A percentile compares a stretch with the other conserved stretches of the same genome.
Evolutionary conservation across 2,329 filamentous ascomycete genomes (phyloP).

Genomic region (Colletotrichum kahawae): DNA sequence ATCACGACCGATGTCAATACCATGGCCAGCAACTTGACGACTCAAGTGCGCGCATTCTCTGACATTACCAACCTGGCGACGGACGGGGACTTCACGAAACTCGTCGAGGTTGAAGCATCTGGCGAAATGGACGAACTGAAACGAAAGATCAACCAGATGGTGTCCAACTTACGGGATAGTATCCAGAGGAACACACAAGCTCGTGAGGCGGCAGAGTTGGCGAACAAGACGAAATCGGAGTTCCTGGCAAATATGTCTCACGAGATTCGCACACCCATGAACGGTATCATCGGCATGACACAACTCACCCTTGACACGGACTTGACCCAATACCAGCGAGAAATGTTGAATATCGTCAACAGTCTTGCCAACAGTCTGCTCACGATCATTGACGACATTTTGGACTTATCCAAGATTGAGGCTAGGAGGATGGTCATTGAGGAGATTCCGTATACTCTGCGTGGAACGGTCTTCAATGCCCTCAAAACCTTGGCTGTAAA

Average conservation of each 20-base stretch:
- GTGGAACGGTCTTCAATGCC: slow-evolving; percentile 95
- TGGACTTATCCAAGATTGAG: slow-evolving; percentile 83
- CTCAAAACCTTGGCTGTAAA: slow-evolving; percentile 96
- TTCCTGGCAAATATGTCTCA: slow-evolving; percentile 99
- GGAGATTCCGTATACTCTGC: slow-evolving; percentile 93
- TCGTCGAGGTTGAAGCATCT: slow-evolving; percentile 95
- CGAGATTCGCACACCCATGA: slow-evolving; percentile 97
- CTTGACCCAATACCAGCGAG: slow-evolving; percentile 90
- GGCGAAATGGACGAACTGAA: slow-evolving; percentile 99
- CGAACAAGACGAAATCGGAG: slow-evolving; percentile 97
- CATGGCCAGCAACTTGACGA: slow-evolving; percentile 82
- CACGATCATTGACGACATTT: slow-evolving; percentile 91
- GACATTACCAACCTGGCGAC: slow-evolving; percentile 98
- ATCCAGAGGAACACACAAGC: slow-evolving; percentile 97
- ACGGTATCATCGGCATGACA: slow-evolving; percentile 98
- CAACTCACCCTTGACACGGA: slow-evolving; percentile 95
- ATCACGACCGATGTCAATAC: slow-evolving; percentile 97
- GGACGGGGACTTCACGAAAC: slow-evolving; percentile 95
- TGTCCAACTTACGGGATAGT: slow-evolving; percentile 91
- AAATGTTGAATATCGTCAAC: slow-evolving; percentile 99
- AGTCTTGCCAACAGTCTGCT: slow-evolving; percentile 94
- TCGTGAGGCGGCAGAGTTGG: slow-evolving; percentile 92
- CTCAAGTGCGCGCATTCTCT: slow-evolving; percentile 96
- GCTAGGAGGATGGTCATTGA: slow-evolving; percentile 98
- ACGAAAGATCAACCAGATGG: slow-evolving; percentile 99